Evolutionary conservation across 176 grass and related monocot genomes (phyloP).

Genomic region (Hordeum vulgare): MorexV3_pseudomolecules_assembly NC_058523.1:458684111-458684610

Average conservation of each 20-base stretch:
- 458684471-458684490: constrained; percentile 15
- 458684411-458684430: constrained; percentile 6
- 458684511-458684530: not conserved
- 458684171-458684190: constrained; percentile 33
- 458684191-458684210: constrained; percentile 10
- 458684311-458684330: not conserved
- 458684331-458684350: constrained; percentile 5
- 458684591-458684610: constrained; percentile 25
- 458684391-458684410: constrained; percentile 12
- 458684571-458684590: constrained; percentile 32
- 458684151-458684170: constrained; percentile 27
- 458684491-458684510: not conserved
- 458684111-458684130: constrained; percentile 35
- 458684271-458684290: constrained; percentile 17
- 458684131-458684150: constrained; percentile 30
- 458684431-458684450: constrained; percentile 14
- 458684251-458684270: constrained; percentile 12
- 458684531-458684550: constrained; percentile 7
- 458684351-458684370: constrained; percentile 15
- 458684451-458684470: constrained; percentile 25
- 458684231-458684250: constrained; percentile 64
- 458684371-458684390: constrained; percentile 12
- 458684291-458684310: not conserved
- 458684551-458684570: constrained; percentile 6
- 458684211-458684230: constrained; percentile 54